These are phyloP conservation scores for Candida pini DNA, from an alignment of 805 yeast genomes.

Conservation along the genomic window DNA sequence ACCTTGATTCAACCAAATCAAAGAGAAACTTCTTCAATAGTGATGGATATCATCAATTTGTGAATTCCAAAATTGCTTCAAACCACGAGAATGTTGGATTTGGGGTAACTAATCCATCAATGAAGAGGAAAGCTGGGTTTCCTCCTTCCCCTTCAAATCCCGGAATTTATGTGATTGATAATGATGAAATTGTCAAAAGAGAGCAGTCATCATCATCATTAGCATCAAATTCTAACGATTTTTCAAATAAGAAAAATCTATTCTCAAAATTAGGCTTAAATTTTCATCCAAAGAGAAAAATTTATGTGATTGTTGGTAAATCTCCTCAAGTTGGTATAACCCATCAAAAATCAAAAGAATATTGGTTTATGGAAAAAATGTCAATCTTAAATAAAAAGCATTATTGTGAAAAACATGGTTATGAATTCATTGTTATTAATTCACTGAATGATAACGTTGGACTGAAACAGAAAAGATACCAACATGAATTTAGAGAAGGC, in stretches of 20 bases:
- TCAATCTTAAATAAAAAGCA: conserved; percentile 42
- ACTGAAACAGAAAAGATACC: conserved; percentile 38
- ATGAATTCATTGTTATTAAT: conserved; percentile 36
- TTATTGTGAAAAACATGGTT: conserved; percentile 43
- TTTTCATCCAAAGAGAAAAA: conserved; percentile 26
- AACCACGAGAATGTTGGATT: conserved; percentile 22
- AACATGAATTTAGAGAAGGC: conserved; percentile 44
- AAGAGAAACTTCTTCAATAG: conserved; percentile 18
- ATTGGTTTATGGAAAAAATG: conserved; percentile 43
- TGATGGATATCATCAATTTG: conserved; percentile 16
- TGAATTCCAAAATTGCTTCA: conserved; percentile 20
- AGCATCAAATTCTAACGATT: conserved; percentile 5
- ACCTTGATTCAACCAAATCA: no score
- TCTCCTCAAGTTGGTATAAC: conserved; percentile 37
- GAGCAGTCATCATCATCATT: not conserved
- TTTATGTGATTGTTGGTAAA: conserved; percentile 34
- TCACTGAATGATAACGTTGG: conserved; percentile 33
- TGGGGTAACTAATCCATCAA: conserved; percentile 12
- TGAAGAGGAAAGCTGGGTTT: conserved; percentile 21
- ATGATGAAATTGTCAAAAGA: conserved; percentile 1
- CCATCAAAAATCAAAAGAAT: conserved; percentile 33
- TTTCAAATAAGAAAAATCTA: conserved; percentile 1
- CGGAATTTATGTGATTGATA: conserved; percentile 18
- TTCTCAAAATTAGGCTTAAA: conserved; percentile 3
- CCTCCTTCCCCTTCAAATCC: conserved; percentile 23